A percentile compares a stretch with the other conserved stretches of the same genome.
These are phyloP conservation scores for Nemania sp. DNA, from an alignment of 2,329 filamentous ascomycete genomes.

Conservation along the genomic window DNA sequence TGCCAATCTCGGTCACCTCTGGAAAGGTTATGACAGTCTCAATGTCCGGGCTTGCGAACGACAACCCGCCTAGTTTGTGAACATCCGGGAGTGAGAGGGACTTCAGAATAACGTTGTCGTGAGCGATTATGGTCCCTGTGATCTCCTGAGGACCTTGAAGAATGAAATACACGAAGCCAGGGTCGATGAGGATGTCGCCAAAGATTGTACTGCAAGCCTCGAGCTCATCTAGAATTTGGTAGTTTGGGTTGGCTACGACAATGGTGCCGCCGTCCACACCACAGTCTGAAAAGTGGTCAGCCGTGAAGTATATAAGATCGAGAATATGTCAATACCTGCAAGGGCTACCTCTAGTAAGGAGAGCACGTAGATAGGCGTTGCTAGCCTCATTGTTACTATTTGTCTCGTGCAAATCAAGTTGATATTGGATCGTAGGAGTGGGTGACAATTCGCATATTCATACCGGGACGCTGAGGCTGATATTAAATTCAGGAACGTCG, in stretches of 20 bases:
- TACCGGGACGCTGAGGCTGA: neutral
- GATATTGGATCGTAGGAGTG: neutral
- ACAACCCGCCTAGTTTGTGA: slow-evolving; percentile 18
- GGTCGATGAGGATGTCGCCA: slow-evolving; percentile 26
- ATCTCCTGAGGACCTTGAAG: slow-evolving; percentile 21
- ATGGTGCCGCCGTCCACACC: slow-evolving; percentile 22
- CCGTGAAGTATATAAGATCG: neutral
- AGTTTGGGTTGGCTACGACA: slow-evolving; percentile 28
- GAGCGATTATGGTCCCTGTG: slow-evolving; percentile 25
- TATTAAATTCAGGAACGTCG: neutral
- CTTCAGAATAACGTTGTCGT: slow-evolving; percentile 24
- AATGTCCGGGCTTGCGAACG: slow-evolving; percentile 20
- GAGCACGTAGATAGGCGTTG: neutral
- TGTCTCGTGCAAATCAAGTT: slow-evolving; percentile 40
- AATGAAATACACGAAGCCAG: slow-evolving; percentile 23
- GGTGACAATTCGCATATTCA: neutral
- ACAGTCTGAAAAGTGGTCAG: slow-evolving; percentile 20
- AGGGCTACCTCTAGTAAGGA: slow-evolving; percentile 1
- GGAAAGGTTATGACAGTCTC: slow-evolving; percentile 2
- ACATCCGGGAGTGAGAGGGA: slow-evolving; percentile 12
- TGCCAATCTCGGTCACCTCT: slow-evolving; percentile 19
- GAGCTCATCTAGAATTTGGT: slow-evolving; percentile 21
- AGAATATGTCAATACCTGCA: slow-evolving; percentile 10
- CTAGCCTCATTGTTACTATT: slow-evolving; percentile 32
- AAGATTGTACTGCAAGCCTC: slow-evolving; percentile 23